Evolutionary conservation across 2,329 filamentous ascomycete species (phyloP), one percentile per base, ranked within the genome.

Genomic region (Pezicula carpinea): DNA sequence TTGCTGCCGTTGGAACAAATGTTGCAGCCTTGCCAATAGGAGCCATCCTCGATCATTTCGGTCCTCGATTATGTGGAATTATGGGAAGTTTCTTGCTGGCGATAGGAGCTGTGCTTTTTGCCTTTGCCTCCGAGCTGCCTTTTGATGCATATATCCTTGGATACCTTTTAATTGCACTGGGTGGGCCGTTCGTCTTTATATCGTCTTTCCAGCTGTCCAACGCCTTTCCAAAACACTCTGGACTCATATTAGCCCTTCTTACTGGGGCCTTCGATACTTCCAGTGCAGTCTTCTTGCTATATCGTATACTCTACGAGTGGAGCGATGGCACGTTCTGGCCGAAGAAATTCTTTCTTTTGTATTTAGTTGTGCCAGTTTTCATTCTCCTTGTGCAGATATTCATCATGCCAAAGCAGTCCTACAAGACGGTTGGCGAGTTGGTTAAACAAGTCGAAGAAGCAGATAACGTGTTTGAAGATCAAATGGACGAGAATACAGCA

Each of bases 1-100:
- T 90, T 34, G 90, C 90, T 11, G 90, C 89, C 13, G 89, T 95
- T 8, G 86, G 80, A 6, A 95, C 90, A 33, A 96, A 96, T 59
- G 85, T 95, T 11, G 88, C 83, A 34, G 90, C 91, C 11, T 74
- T 96, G 6, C 88, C 90, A 2, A 82, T 95, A 10, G 91, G 91
- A 39, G 87, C 88, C 3, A 85, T 95, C 38, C 77, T 96, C 18
- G 91, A 96, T 67, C 76, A 82, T 52, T 91, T 80, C 60, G 91
- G 91, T 1, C 91, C 91, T 13, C 79, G 86, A 46, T 75, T 88
- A 4, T 87, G 86, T 58, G 85, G 87, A 3, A 72, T 90, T 18
- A 76, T 85, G 47, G 89, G 86, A 42, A 82, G 81, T 49, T 51
- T 83, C 32, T 83, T 86, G 56, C 75, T 96, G 18, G 70, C 80